A percentile compares a stretch with the other conserved stretches of the same genome.
Evolutionary conservation across 1,284 basidiomycete species (phyloP).

Genomic region (Moniliella sp.): DNA sequence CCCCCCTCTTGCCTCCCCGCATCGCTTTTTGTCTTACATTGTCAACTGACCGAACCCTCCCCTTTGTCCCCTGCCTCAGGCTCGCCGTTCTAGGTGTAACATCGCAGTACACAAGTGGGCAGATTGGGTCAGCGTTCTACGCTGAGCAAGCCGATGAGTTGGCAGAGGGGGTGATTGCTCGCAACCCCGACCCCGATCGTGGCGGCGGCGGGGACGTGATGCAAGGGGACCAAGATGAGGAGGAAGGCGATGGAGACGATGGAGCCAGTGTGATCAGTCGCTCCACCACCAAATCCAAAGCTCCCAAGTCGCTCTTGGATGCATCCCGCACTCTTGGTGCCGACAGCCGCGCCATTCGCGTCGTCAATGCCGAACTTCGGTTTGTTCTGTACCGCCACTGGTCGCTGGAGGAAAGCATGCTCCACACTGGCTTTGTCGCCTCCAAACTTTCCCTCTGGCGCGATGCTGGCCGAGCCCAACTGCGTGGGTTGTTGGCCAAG

Average conservation of each 20-base stretch:
- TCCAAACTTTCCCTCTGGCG: slow-evolving; percentile 88
- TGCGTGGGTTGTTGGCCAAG: slow-evolving; percentile 82
- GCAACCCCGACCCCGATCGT: slow-evolving; percentile 4
- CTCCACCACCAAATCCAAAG: neutral
- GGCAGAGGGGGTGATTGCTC: slow-evolving; percentile 18
- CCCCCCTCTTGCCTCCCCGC: too few relatives aligned
- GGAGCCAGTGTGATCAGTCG: neutral
- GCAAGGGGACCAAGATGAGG: too few relatives aligned
- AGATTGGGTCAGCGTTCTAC: slow-evolving; percentile 67
- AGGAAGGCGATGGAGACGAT: too few relatives aligned
- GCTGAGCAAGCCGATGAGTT: slow-evolving; percentile 37
- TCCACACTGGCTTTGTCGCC: slow-evolving; percentile 85
- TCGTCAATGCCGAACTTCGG: slow-evolving; percentile 34
- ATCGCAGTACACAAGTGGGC: slow-evolving; percentile 66
- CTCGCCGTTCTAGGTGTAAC: slow-evolving; percentile 81
- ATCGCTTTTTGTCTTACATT: too few relatives aligned
- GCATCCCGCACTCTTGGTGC: slow-evolving; percentile 8
- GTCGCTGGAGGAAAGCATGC: slow-evolving; percentile 92
- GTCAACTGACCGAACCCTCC: too few relatives aligned
- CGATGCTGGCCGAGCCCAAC: slow-evolving; percentile 64
- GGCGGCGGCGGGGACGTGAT: too few relatives aligned
- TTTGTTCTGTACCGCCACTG: slow-evolving; percentile 92
- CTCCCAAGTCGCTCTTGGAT: neutral
- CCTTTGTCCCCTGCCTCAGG: too few relatives aligned
- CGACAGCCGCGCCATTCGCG: slow-evolving; percentile 21